Percentiles rank a stretch among this genome's conserved stretches.
Conservation (phyloP, 164 flowering plant genomes). For the Euptelea pleiosperma region DNA sequence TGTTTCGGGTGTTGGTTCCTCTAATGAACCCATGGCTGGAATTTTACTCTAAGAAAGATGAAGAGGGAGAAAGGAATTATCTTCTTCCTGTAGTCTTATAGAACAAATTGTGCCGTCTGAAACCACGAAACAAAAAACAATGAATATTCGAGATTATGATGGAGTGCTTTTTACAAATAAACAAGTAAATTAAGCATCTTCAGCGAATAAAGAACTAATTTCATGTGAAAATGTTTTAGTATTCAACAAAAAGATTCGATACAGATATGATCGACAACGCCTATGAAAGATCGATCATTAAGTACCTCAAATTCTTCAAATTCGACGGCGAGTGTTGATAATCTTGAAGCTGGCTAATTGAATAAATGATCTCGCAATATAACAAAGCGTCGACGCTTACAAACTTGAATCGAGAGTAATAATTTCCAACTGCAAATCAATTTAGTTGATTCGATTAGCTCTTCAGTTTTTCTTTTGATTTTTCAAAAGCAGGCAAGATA, state of each 20-base stretch:
- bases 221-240: too few relatives aligned
- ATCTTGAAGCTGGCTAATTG: not conserved
- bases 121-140: conserved; percentile 5
- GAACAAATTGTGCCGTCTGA: conserved; percentile 8
- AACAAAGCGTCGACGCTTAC: too few relatives aligned
- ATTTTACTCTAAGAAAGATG: not conserved
- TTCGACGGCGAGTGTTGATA: not conserved
- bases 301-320: conserved; percentile 9
- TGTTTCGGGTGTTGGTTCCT: conserved; percentile 13
- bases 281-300: not conserved
- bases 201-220: too few relatives aligned
- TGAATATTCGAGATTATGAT: not conserved
- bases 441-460: not conserved
- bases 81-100: conserved; percentile 11
- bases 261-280: too few relatives aligned
- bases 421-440: not conserved
- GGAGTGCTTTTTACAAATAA: not conserved
- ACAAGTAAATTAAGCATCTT: too few relatives aligned
- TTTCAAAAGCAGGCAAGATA: not conserved
- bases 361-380: not conserved
- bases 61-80: not conserved
- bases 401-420: not conserved
- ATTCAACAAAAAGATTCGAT: not conserved
- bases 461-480: too few relatives aligned
- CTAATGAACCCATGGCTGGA: conserved; percentile 26